These are phyloP conservation scores for Aquilaria sinensis DNA, from an alignment of 345 rosid genomes.

Conservation along the genomic window DNA sequence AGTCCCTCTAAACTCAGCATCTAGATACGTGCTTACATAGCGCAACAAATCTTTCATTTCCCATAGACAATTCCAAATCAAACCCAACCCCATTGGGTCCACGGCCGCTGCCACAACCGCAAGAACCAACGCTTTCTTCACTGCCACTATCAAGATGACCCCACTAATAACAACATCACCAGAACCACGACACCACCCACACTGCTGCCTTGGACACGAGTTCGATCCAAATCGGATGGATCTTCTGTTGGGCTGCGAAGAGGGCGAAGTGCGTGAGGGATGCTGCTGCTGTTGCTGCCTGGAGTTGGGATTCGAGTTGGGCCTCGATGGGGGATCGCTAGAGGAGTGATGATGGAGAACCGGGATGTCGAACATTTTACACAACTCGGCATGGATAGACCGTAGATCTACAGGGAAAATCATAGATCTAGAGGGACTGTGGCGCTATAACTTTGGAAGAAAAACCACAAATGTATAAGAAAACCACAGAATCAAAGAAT, in stretches of 20 bases:
- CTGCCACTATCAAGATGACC: conserved; percentile 72
- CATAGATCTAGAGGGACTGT: no score
- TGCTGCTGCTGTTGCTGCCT: conserved; percentile 21
- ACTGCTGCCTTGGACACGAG: no score
- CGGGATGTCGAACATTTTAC: no score
- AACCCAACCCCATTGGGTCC: conserved; percentile 39
- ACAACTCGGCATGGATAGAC: no score
- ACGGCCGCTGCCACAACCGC: no score
- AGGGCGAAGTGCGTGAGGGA: conserved; percentile 54
- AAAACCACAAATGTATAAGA: no score
- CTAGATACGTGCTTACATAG: conserved; percentile 57
- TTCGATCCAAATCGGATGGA: conserved; percentile 75
- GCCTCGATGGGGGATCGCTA: conserved; percentile 25
- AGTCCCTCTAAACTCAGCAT: conserved; percentile 89
- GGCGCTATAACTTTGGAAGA: no score
- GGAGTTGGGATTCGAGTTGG: conserved; percentile 28
- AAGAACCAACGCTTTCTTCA: conserved; percentile 67
- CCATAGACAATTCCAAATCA: conserved; percentile 67
- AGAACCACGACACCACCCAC: conserved; percentile 67
- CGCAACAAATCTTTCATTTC: conserved; percentile 64
- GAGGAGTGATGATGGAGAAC: conserved; percentile 33
- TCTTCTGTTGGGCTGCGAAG: conserved; percentile 73
- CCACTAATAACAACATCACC: conserved; percentile 53
- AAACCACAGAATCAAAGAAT: no score
- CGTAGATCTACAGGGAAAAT: no score